Percentiles rank a stretch among this genome's conserved stretches.
Conservation (phyloP, 2,329 filamentous ascomycete genomes). For the Karstenula rhodostoma region DNA sequence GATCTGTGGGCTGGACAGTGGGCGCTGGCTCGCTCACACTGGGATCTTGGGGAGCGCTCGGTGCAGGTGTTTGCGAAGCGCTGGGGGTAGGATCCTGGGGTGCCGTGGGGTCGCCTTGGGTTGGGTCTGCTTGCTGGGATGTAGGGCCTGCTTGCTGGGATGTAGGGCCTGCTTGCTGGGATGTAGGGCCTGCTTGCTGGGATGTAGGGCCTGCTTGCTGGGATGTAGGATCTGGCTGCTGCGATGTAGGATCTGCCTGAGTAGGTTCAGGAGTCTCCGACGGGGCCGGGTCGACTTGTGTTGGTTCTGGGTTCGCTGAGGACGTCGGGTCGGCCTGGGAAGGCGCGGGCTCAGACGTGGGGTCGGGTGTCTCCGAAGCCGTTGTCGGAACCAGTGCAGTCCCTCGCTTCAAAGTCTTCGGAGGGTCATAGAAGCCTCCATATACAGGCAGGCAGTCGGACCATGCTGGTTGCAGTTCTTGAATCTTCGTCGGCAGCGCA, state of each 20-base stretch:
- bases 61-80: neutral
- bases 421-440: slow-evolving; percentile 24
- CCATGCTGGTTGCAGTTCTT: slow-evolving; percentile 20
- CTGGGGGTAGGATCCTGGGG: neutral
- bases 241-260: neutral
- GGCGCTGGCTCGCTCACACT: neutral
- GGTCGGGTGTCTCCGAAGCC: neutral
- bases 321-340: slow-evolving; percentile 6
- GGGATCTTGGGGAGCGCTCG: neutral
- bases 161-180: neutral
- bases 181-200: neutral
- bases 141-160: neutral
- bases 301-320: slow-evolving; percentile 2
- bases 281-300: neutral
- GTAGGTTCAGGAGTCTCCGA: neutral
- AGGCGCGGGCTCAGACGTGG: slow-evolving; percentile 4
- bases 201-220: neutral
- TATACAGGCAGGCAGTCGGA: slow-evolving; percentile 7
- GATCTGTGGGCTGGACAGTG: neutral
- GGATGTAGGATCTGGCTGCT: neutral
- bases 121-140: neutral
- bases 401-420: slow-evolving; percentile 20
- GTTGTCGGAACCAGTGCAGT: slow-evolving; percentile 17
- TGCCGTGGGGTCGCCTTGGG: neutral
- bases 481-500: slow-evolving; percentile 17